Evolutionary conservation across 345 rosid species (phyloP).

Genomic region (Lagerstroemia speciosa): DNA sequence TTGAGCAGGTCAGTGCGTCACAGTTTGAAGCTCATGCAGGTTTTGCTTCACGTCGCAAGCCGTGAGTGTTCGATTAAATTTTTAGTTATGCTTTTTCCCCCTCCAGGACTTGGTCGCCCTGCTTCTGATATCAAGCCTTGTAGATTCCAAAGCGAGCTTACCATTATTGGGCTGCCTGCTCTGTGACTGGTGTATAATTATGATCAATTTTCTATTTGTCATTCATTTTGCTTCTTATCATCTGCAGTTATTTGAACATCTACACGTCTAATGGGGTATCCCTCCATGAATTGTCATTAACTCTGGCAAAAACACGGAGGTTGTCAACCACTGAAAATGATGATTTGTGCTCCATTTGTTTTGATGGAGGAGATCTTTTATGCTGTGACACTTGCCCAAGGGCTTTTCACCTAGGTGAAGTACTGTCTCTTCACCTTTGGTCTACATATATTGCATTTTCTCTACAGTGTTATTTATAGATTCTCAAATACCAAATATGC

Average conservation of each 20-base stretch:
- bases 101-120: background rate
- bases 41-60: slow-evolving; percentile 78
- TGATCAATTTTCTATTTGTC: background rate
- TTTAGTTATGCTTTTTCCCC: background rate
- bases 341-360: slow-evolving; percentile 75
- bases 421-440: background rate
- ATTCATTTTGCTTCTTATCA: slow-evolving; percentile 4
- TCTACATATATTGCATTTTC: background rate
- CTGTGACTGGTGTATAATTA: no score
- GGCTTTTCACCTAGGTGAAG: slow-evolving; percentile 76
- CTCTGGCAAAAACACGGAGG: slow-evolving; percentile 43
- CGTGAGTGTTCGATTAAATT: slow-evolving; percentile 46
- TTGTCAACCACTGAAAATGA: slow-evolving; percentile 61
- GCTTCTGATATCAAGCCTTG: background rate
- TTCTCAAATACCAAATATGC: background rate
- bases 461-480: background rate
- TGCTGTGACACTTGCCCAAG: slow-evolving; percentile 97
- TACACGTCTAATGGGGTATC: slow-evolving; percentile 98
- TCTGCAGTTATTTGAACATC: slow-evolving; percentile 72
- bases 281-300: slow-evolving; percentile 81
- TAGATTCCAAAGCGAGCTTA: background rate
- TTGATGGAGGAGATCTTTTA: slow-evolving; percentile 77
- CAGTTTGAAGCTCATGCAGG: slow-evolving; percentile 98
- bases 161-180: background rate
- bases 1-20: slow-evolving; percentile 74